Evolutionary conservation across 805 yeast genomes (phyloP).

Genomic region (Limtongozyma cylindracea): DNA sequence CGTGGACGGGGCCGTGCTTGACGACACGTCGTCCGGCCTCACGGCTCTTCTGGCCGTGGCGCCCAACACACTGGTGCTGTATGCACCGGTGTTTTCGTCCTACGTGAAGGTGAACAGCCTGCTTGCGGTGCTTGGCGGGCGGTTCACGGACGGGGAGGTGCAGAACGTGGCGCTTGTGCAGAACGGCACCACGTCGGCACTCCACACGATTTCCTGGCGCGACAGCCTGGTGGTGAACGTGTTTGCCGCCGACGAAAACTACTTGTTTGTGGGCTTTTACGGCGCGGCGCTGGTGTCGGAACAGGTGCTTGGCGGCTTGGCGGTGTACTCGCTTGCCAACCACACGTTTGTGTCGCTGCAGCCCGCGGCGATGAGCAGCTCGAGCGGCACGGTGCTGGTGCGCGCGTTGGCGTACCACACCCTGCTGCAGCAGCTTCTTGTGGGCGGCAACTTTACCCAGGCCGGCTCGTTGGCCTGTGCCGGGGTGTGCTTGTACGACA

Average conservation of each 20-base stretch:
- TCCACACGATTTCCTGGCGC: conserved; percentile 7
- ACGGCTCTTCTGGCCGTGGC: conserved; percentile 6
- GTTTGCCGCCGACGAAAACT: conserved; percentile 11
- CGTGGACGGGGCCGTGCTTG: conserved; percentile 4
- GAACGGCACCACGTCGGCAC: conserved; percentile 4
- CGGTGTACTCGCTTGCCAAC: conserved; percentile 22
- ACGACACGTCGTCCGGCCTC: too few relatives aligned
- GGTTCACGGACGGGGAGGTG: conserved; percentile 10
- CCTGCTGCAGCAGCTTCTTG: conserved; percentile 16
- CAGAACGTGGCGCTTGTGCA: conserved; percentile 9
- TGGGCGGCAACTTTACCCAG: conserved; percentile 47
- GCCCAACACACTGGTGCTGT: conserved; percentile 8
- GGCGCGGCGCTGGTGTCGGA: conserved; percentile 5
- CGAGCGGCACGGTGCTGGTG: conserved; percentile 13
- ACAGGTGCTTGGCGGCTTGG: conserved; percentile 14
- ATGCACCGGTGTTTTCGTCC: conserved; percentile 6
- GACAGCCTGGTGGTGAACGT: conserved; percentile 6
- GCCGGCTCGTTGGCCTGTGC: conserved; percentile 33
- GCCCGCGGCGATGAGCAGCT: conserved; percentile 20
- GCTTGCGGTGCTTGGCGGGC: conserved; percentile 32
- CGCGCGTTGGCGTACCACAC: conserved; percentile 12
- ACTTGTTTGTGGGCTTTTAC: conserved; percentile 19
- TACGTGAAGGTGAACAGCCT: conserved; percentile 16
- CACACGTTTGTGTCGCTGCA: conserved; percentile 16
- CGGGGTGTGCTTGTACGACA: conserved; percentile 41